Evolutionary conservation across 2,329 filamentous ascomycete genomes (phyloP), one percentile per base, ranked within the genome.

Genomic region (Periconia macrospinosa): DNA sequence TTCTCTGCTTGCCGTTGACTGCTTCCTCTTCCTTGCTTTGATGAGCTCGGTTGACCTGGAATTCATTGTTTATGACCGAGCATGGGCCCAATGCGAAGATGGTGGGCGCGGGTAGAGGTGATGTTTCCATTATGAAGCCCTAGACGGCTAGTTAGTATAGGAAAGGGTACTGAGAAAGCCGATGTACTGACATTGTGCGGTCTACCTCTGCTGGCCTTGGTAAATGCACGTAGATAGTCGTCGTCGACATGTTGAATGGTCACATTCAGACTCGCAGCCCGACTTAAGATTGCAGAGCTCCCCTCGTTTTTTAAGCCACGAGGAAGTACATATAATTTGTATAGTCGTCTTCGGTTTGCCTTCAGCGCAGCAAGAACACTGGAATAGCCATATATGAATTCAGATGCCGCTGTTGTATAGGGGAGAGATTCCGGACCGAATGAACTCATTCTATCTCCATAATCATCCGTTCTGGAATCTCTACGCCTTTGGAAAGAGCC

Each of bases 301-400:
- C 49, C 53, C n/a, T 54, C 45, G 35, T 57, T 42, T 27, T 57
- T 63, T 9, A 53, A 40, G 8, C 65, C 66, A 41, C 68, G 60
- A 8, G 45, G 53, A 54, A 76, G 75, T 9, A 96, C 78, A 71
- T 97, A 96, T 3, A 99, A 81, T 50, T 86, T 89, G 77, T 97
- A 96, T 2, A 96, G 75, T 65, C 90, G 86, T 53, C 94, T 86
- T 33, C 85, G 81, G 11, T 79, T 79, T 43, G 84, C 83, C 60
- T 82, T 85, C 18, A 99, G 78, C 0, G 92, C 92, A 18, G 92
- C 89, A 57, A 89, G 82, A 19, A 97, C 91, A 1, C 90, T 86
- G 2, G 89, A 90, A 43, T 83, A 84, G 6, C 94, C 94, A 69
- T 96, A 97, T 2, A 99, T 79, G 63, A 97, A 97, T 57, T 96